Percentiles rank a stretch among this genome's conserved stretches.
phyloP scores from a whole-genome alignment of 2,329 filamentous ascomycete species.

The Cercospora janseana region DNA sequence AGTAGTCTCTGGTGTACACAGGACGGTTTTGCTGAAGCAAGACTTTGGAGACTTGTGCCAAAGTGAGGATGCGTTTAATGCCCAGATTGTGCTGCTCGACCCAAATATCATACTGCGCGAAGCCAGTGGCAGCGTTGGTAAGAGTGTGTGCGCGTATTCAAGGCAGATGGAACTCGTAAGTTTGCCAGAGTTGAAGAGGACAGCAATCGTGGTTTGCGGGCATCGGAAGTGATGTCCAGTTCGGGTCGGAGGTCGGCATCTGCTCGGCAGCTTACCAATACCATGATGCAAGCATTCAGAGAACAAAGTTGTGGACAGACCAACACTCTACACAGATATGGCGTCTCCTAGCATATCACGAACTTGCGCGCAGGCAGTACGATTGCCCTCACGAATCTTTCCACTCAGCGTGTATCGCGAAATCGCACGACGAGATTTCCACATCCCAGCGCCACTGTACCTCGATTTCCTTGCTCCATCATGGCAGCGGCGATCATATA shows the following conservation, averaged over 20 bases:
- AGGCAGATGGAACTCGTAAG: too few species aligned
- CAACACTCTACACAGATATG: slow-evolving; percentile 13
- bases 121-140: too few species aligned
- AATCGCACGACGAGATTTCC: neutral
- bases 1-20: too few species aligned
- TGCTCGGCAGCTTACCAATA: slow-evolving; percentile 16
- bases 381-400: slow-evolving; percentile 6
- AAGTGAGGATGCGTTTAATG: too few species aligned
- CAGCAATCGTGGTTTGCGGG: neutral
- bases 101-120: too few species aligned
- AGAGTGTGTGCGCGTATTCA: too few species aligned
- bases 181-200: too few species aligned
- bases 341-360: slow-evolving; percentile 18
- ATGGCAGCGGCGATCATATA: slow-evolving; percentile 24
- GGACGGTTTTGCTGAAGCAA: too few species aligned
- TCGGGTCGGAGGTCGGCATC: slow-evolving; percentile 7
- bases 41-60: too few species aligned
- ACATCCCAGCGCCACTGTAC: slow-evolving; percentile 33
- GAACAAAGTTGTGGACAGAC: neutral
- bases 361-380: slow-evolving; percentile 20
- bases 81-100: too few species aligned
- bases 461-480: slow-evolving; percentile 39
- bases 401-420: neutral
- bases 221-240: neutral
- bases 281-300: neutral